A percentile compares a stretch with the other conserved stretches of the same genome.
Conservation (phyloP, 352 stramenopile species). For the Phytophthora sansomeana region DNA sequence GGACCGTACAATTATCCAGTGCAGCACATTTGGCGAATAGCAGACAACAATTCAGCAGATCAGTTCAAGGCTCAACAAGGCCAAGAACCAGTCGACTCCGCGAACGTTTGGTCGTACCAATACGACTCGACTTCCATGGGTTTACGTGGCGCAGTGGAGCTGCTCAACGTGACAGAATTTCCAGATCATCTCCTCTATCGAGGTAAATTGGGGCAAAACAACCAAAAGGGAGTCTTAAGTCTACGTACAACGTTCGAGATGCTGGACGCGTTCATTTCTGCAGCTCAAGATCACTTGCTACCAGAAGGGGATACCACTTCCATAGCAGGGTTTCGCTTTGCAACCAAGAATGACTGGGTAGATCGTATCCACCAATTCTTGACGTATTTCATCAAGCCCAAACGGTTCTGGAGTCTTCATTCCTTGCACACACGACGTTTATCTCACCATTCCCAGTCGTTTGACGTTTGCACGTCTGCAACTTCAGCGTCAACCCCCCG, state of each 20-base stretch:
- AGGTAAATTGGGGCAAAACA: background rate
- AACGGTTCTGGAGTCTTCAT: slow-evolving; percentile 24
- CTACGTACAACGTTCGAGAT: slow-evolving; percentile 44
- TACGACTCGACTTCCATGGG: slow-evolving; percentile 49
- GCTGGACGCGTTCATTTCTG: slow-evolving; percentile 40
- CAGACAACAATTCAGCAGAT: background rate
- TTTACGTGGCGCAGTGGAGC: slow-evolving; percentile 31
- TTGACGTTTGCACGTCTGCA: slow-evolving; percentile 6
- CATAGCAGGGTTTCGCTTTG: slow-evolving; percentile 27
- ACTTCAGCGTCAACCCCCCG: slow-evolving; percentile 1
- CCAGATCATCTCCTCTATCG: slow-evolving; percentile 39
- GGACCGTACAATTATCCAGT: slow-evolving; percentile 57
- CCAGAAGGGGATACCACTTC: slow-evolving; percentile 4
- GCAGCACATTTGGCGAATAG: slow-evolving; percentile 35
- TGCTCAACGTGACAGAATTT: slow-evolving; percentile 37
- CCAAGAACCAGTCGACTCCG: slow-evolving; percentile 7
- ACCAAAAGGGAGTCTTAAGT: slow-evolving; percentile 12
- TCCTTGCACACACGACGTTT: slow-evolving; percentile 24
- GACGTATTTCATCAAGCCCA: slow-evolving; percentile 8
- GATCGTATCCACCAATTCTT: slow-evolving; percentile 47
- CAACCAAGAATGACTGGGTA: slow-evolving; percentile 44
- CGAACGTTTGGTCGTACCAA: slow-evolving; percentile 44
- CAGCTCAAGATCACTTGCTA: background rate
- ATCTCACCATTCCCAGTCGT: background rate
- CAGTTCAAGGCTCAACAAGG: background rate